Evolutionary conservation across 352 stramenopile species (phyloP).

Genomic region (Elongisporangium senticosum): DNA sequence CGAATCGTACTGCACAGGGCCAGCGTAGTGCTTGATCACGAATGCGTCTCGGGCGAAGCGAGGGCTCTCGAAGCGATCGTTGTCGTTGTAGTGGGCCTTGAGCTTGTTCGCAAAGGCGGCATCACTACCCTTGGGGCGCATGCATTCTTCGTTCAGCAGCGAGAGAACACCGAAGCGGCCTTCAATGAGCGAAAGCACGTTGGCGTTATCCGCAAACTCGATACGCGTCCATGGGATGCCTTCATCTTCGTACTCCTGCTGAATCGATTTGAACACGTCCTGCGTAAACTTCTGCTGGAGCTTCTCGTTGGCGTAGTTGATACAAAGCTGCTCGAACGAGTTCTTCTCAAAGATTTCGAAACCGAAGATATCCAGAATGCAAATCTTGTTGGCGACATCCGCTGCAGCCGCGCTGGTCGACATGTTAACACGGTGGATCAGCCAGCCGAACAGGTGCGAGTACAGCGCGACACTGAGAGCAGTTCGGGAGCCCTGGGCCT

Average conservation of each 20-base stretch:
- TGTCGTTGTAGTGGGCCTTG: conserved; percentile 83
- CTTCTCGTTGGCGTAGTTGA: conserved; percentile 96
- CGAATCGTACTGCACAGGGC: conserved; percentile 93
- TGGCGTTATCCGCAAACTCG: conserved; percentile 90
- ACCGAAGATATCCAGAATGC: conserved; percentile 97
- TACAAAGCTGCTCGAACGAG: conserved; percentile 95
- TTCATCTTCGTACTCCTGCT: conserved; percentile 95
- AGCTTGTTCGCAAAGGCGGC: conserved; percentile 85
- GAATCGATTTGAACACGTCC: conserved; percentile 93
- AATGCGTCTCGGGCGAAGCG: conserved; percentile 87
- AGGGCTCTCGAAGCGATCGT: conserved; percentile 82
- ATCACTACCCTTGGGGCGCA: conserved; percentile 86
- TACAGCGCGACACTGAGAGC: conserved; percentile 87
- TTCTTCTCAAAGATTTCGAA: conserved; percentile 97
- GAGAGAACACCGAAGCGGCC: conserved; percentile 83
- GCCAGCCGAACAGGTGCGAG: conserved; percentile 94
- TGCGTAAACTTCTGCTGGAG: conserved; percentile 93
- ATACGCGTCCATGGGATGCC: conserved; percentile 90
- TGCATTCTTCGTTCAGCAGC: conserved; percentile 93
- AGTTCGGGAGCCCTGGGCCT: conserved; percentile 72
- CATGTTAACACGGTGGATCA: conserved; percentile 84
- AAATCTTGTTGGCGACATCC: conserved; percentile 67
- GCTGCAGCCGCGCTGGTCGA: conserved; percentile 56
- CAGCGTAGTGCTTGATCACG: conserved; percentile 95
- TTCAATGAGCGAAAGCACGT: conserved; percentile 89